Percentiles rank a stretch among this genome's conserved stretches.
These are phyloP conservation scores for Lipomyces starkeyi DNA, from an alignment of 805 yeast species.

Conservation along the genomic window DNA sequence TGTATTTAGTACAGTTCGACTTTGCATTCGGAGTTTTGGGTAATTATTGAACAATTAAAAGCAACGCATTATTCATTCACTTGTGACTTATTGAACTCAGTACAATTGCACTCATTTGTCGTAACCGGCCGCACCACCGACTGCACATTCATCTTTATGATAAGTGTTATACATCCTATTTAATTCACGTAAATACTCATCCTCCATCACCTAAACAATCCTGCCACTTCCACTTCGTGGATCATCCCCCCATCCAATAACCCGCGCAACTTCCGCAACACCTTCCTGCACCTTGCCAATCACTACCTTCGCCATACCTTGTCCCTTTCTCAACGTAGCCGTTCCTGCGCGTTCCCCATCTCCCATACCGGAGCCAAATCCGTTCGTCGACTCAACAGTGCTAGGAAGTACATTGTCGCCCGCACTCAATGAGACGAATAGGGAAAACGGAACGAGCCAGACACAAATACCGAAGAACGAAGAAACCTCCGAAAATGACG, in stretches of 20 bases:
- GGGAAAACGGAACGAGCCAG: slow-evolving; percentile 92
- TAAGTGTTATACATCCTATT: neutral
- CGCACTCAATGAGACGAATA: slow-evolving; percentile 90
- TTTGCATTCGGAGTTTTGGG: slow-evolving; percentile 6
- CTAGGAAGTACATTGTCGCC: slow-evolving; percentile 85
- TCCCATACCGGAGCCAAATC: slow-evolving; percentile 7
- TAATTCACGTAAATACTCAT: neutral
- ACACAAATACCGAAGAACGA: slow-evolving; percentile 92
- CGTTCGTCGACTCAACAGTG: slow-evolving; percentile 31
- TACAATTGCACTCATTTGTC: neutral
- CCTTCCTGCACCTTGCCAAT: slow-evolving; percentile 36
- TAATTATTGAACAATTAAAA: neutral
- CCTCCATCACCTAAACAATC: slow-evolving; percentile 19
- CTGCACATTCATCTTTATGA: neutral
- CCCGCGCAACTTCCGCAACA: slow-evolving; percentile 35
- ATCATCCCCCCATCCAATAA: slow-evolving; percentile 37
- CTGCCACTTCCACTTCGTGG: slow-evolving; percentile 23
- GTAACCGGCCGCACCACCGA: neutral
- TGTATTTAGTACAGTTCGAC: neutral
- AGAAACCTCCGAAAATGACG: slow-evolving; percentile 88
- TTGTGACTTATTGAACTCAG: neutral
- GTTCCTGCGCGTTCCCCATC: slow-evolving; percentile 9
- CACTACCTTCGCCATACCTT: slow-evolving; percentile 36
- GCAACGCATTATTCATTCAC: neutral
- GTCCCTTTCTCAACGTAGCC: slow-evolving; percentile 22